A percentile compares a stretch with the other conserved stretches of the same genome.
phyloP scores from a whole-genome alignment of 345 rosid species.

The Lepidium africanum region DNA sequence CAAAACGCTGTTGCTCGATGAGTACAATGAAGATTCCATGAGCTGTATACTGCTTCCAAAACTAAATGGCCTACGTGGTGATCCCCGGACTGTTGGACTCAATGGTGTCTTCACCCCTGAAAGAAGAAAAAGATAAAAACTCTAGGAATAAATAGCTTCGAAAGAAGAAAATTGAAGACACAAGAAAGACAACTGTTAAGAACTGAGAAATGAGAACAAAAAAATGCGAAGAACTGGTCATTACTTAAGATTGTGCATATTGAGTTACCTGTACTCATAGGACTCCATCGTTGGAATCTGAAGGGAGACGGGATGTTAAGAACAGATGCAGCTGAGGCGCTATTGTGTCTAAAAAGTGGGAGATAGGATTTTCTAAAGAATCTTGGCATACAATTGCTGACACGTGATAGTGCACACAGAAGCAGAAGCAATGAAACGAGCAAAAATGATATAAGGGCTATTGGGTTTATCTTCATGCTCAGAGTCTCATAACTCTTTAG shows the following conservation, averaged over 20 bases:
- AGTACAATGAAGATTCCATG: constrained; percentile 61
- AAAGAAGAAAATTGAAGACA: not conserved
- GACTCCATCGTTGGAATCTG: constrained; percentile 83
- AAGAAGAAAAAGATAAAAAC: not conserved
- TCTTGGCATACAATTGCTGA: constrained; percentile 62
- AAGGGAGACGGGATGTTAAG: constrained; percentile 77
- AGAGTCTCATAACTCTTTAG: constrained; percentile 52
- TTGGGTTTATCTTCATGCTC: constrained; percentile 62
- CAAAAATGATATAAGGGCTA: constrained; percentile 47
- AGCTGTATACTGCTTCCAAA: constrained; percentile 74
- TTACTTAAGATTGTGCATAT: constrained; percentile 6
- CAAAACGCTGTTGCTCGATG: constrained; percentile 65
- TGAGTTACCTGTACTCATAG: constrained; percentile 58
- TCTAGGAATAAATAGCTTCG: not conserved
- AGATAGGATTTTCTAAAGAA: constrained; percentile 62
- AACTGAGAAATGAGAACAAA: not conserved
- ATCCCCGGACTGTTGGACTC: constrained; percentile 67
- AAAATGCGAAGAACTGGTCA: not conserved
- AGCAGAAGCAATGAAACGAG: constrained; percentile 60
- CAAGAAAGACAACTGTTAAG: not conserved
- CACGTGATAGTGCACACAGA: constrained; percentile 65
- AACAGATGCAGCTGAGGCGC: constrained; percentile 52
- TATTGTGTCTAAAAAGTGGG: constrained; percentile 66
- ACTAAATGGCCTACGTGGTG: constrained; percentile 65
- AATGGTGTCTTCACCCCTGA: constrained; percentile 89